Base-by-base conservation (phyloP, 2,329 filamentous ascomycete species). In the Paracoccidioides brasiliensis region DNA sequence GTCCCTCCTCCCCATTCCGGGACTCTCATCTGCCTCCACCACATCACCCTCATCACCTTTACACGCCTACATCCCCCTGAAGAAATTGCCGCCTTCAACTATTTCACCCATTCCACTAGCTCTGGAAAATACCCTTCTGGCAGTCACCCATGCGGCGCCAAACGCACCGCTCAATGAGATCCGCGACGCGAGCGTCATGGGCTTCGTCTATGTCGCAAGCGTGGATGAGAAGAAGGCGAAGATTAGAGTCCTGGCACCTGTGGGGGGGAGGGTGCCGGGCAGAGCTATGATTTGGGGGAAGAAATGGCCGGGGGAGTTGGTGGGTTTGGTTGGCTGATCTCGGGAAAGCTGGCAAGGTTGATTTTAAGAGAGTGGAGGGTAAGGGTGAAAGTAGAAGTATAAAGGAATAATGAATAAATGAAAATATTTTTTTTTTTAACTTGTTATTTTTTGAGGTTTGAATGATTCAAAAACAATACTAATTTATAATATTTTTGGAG, bases 151-250 rank as follows among this genome's bases (percentile, higher is more conserved):
- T 66, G 89, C 86, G 48, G 78, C 81, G 2, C 71, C 80, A 0
- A 83, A 80, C 49, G 89, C 93, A 58, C 74, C 80, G 0, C 79
- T 85, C 5, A 83, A 88, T 50, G 79, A 81, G 1, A 83, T 97
- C 46, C 80, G 88, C 10, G 85, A 90, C 62, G 83, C 90, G 6
- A 86, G 85, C 55, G 84, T 97, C 35, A 86, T 94, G 79, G 93
- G 93, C 0, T 98, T 95, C 66, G 80, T 96, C 35, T 96, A 95
- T 65, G 86, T 97, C 14, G 85, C 88, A 0, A 88, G 95, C 59
- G 88, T 97, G 3, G 90, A 98, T 65, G 86, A 88, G 66, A 84
- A 86, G 63, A 86, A 86, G 69, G 83, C 83, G 61, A 86, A 87
- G 68, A 77, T 96, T 37, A 86, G 88, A 65, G 76, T 97, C 22